These are phyloP conservation scores for Claviceps pazoutovae DNA, from an alignment of 2,329 filamentous ascomycete genomes.

Conservation along the genomic window DNA sequence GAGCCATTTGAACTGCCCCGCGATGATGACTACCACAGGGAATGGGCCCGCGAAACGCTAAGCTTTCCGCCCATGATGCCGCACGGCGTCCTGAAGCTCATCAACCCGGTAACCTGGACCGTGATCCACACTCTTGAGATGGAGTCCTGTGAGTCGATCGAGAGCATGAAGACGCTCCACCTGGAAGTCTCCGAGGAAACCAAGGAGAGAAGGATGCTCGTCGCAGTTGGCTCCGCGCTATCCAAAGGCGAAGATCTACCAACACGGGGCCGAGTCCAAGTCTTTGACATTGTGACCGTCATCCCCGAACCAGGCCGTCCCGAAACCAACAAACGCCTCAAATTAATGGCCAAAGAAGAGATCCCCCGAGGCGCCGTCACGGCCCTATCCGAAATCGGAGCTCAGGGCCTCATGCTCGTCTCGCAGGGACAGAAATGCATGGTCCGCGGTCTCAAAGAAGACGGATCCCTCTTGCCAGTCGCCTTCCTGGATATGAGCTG, in stretches of 20 bases:
- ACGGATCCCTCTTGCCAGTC: conserved; percentile 80
- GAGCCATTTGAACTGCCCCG: conserved; percentile 72
- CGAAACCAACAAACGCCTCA: conserved; percentile 74
- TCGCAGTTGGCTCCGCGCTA: conserved; percentile 74
- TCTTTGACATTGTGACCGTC: conserved; percentile 84
- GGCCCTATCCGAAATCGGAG: conserved; percentile 69
- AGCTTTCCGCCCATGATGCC: conserved; percentile 52
- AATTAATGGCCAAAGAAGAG: conserved; percentile 77
- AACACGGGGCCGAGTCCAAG: conserved; percentile 70
- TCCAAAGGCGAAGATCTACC: conserved; percentile 84
- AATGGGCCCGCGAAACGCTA: conserved; percentile 63
- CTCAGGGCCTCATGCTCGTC: conserved; percentile 74
- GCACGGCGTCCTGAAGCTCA: conserved; percentile 60
- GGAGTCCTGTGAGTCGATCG: conserved; percentile 61
- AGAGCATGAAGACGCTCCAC: conserved; percentile 69
- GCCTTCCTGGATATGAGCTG: conserved; percentile 97
- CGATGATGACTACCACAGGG: conserved; percentile 70
- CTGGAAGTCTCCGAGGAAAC: conserved; percentile 87
- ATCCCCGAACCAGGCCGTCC: conserved; percentile 77
- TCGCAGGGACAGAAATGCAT: conserved; percentile 96
- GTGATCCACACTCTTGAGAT: conserved; percentile 65
- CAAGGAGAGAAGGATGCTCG: conserved; percentile 67
- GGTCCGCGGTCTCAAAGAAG: conserved; percentile 90
- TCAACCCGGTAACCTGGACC: conserved; percentile 64
- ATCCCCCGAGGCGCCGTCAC: conserved; percentile 87